Conservation (phyloP, 1,284 basidiomycete species). For the Ustilago esculenta region DNA sequence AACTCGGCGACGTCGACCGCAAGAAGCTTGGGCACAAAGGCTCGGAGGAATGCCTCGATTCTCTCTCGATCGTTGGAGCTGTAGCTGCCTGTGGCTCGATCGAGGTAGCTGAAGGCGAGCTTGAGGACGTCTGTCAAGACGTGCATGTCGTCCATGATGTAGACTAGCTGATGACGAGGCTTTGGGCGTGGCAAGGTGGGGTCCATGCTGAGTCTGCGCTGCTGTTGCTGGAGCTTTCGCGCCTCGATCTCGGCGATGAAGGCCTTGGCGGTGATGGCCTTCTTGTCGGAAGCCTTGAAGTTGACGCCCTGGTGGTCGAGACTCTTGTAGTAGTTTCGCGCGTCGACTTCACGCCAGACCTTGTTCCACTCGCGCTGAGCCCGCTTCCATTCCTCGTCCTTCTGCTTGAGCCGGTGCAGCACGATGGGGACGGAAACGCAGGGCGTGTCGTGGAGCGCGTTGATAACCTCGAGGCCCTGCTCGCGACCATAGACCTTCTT, state of each 20-base stretch:
- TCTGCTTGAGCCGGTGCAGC: constrained; percentile 86
- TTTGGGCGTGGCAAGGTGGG: constrained; percentile 57
- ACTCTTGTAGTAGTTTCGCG: constrained; percentile 89
- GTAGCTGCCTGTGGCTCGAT: constrained; percentile 76
- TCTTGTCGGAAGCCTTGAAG: constrained; percentile 97
- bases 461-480: constrained; percentile 83
- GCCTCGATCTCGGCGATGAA: constrained; percentile 89
- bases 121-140: constrained; percentile 89
- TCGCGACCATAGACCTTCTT: constrained; percentile 94
- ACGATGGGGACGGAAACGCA: constrained; percentile 91
- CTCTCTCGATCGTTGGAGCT: constrained; percentile 80
- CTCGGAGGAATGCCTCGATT: constrained; percentile 84
- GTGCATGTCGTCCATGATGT: constrained; percentile 79
- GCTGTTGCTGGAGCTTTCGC: constrained; percentile 78
- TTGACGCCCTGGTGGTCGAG: constrained; percentile 94
- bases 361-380: constrained; percentile 95
- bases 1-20: constrained; percentile 75
- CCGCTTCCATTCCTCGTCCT: constrained; percentile 97
- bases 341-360: constrained; percentile 96
- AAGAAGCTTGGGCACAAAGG: constrained; percentile 85
- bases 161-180: constrained; percentile 77
- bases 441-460: constrained; percentile 91
- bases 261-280: constrained; percentile 87
- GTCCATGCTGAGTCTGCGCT: constrained; percentile 57
- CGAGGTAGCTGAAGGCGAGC: constrained; percentile 88